Base-by-base conservation (phyloP, 345 rosid species). In the Nasturtium officinale region DNA sequence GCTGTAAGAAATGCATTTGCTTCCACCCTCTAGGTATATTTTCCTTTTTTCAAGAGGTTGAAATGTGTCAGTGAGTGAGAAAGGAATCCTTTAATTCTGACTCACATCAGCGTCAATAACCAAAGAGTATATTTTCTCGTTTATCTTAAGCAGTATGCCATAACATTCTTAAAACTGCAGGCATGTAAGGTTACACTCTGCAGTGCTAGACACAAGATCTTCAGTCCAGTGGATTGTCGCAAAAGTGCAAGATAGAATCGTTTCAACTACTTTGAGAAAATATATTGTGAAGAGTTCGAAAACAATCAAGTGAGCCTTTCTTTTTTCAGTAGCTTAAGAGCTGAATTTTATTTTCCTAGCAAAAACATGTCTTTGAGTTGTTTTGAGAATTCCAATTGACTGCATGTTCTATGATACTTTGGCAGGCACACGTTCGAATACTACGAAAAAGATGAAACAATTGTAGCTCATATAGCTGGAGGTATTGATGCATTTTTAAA, bases 161-260 rank as follows among this genome's bases (percentile, higher is more conserved):
- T 64, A 57, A 59, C 66, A 54, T 74, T 69, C 63, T 47, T 52
- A 57, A 62, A 64, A 40, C 50, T 71, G 79, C 86, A 93, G 98
- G 85, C 83, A 82, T 30, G 60, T 79, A 56, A 79, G 62, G 61
- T 75, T 85, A 37, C 76, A 77, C 57, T 77, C 77, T 71, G 63
- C 79, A 57, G 68, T 69, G 73, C 58, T 35, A 15, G 87, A 85
- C 76, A 77, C 79, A 68, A 67, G 80, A 61, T 83, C 92, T 60
- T 74, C 94, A 62, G 43, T 93, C 67, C 85, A 83, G 79, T 83
- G 96, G 94, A 72, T 93, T 40, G 78, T 87, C 1, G 75, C 84
- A 47, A 87, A 85, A 78, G 87, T 87, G 68, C 90, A 84, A 82
- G 89, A 88, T 25, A 85, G 91, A 79, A 83, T 91, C 57, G 69